Conservation (phyloP, 139 green algal species). For the Chlorella ohadii region DNA sequence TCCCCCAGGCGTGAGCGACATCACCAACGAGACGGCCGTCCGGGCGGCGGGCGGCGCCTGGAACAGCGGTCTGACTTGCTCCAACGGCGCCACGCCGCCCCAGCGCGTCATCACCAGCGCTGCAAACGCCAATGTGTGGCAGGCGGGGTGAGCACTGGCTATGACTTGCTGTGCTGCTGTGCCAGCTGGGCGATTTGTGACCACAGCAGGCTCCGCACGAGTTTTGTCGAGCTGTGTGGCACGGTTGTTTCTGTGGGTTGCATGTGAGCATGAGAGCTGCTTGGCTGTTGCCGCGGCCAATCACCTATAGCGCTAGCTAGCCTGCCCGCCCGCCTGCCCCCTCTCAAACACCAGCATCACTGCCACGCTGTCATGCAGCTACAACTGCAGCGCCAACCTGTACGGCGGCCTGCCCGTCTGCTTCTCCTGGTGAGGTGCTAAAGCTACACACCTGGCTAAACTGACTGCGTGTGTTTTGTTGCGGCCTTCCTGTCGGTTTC, state of each 20-base stretch:
- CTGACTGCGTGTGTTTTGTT: no score
- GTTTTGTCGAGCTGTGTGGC: no score
- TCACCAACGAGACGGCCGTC: neutral
- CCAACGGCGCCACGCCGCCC: neutral
- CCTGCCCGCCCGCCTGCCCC: no score
- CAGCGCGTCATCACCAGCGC: neutral
- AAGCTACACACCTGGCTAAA: no score
- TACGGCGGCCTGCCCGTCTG: slow-evolving; percentile 10
- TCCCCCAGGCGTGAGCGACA: neutral
- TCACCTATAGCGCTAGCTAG: no score
- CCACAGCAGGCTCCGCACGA: no score
- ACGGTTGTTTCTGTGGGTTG: no score
- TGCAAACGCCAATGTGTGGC: neutral
- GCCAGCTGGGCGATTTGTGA: no score
- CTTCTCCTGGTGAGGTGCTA: slow-evolving; percentile 13
- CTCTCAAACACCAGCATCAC: neutral
- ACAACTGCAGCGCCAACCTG: neutral
- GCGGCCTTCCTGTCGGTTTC: no score
- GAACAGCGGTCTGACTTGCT: neutral
- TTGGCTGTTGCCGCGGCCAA: no score
- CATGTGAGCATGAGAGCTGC: no score
- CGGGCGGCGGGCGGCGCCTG: neutral
- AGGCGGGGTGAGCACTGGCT: neutral
- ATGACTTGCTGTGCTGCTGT: neutral
- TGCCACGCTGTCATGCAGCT: neutral